A percentile compares a stretch with the other conserved stretches of the same genome.
These are phyloP conservation scores for Postia placenta DNA, from an alignment of 768 basidiomycete genomes.

Conservation along the genomic window DNA sequence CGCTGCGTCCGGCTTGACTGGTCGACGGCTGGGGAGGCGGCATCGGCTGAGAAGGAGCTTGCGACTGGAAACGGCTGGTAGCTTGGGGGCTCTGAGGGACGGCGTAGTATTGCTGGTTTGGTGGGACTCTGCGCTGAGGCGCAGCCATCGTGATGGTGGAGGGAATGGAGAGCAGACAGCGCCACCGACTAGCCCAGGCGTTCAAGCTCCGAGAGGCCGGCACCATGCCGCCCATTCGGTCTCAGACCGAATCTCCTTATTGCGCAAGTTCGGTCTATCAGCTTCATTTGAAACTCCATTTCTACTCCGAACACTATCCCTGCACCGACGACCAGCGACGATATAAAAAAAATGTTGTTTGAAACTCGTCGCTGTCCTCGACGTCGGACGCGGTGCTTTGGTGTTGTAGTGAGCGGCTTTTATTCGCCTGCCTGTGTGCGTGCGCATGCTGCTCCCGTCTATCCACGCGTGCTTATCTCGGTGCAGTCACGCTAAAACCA, in stretches of 20 bases:
- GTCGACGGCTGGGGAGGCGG: slow-evolving; percentile 8
- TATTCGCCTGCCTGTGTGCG: not conserved
- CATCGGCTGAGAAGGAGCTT: slow-evolving; percentile 20
- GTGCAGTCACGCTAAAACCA: not conserved
- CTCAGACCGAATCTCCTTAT: too few species aligned
- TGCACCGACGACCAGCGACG: too few species aligned
- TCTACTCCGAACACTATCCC: too few species aligned
- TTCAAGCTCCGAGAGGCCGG: not conserved
- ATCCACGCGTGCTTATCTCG: not conserved
- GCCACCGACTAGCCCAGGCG: not conserved
- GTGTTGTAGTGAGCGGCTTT: not conserved
- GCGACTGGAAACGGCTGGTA: slow-evolving; percentile 25
- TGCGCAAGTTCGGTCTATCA: too few species aligned
- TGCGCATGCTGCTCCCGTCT: not conserved
- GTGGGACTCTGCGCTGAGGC: slow-evolving; percentile 33
- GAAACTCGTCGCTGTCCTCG: too few species aligned
- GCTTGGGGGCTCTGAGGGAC: slow-evolving; percentile 54
- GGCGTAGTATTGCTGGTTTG: slow-evolving; percentile 53
- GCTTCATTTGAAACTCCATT: too few species aligned
- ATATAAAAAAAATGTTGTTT: too few species aligned
- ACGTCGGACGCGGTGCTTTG: not conserved
- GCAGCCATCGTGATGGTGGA: slow-evolving; percentile 23
- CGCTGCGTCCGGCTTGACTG: slow-evolving; percentile 31
- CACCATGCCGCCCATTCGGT: too few species aligned
- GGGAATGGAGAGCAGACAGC: not conserved